Percentiles rank a stretch among this genome's conserved stretches.
Conservation (phyloP, 1,284 basidiomycete genomes). For the Cystobasidium sp. region DNA sequence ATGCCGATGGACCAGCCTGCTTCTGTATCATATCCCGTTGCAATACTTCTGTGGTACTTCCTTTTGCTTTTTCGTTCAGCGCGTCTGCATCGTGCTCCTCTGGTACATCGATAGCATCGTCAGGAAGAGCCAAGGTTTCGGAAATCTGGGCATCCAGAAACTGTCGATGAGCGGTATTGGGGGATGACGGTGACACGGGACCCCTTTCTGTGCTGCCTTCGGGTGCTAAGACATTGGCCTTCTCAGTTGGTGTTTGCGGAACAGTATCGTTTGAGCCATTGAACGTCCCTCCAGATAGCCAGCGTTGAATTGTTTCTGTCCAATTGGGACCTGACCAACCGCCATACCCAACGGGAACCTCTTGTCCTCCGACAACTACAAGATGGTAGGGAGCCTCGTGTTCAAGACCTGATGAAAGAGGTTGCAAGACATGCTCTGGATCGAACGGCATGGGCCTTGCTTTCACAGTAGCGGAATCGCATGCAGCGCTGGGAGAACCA, state of each 20-base stretch:
- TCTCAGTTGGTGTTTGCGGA: background rate
- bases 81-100: background rate
- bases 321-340: constrained; percentile 50
- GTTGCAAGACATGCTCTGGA: constrained; percentile 38
- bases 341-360: constrained; percentile 47
- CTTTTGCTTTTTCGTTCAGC: background rate
- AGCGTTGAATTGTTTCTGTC: constrained; percentile 58
- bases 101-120: background rate
- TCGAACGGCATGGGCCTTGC: constrained; percentile 18
- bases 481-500: constrained; percentile 43
- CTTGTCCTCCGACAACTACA: constrained; percentile 51
- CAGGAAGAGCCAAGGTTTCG: constrained; percentile 6
- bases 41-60: no score
- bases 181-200: background rate
- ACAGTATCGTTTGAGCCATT: background rate
- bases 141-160: constrained; percentile 7
- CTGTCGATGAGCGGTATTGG: constrained; percentile 17
- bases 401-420: constrained; percentile 45
- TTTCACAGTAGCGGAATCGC: background rate
- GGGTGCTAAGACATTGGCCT: background rate
- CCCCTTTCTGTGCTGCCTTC: background rate
- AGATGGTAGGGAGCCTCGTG: constrained; percentile 50
- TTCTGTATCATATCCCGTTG: background rate
- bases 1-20: background rate
- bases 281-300: constrained; percentile 49